These are phyloP conservation scores for Ogataea hybrid DNA, from an alignment of 1,139 yeast genomes.

Conservation along the genomic window DNA sequence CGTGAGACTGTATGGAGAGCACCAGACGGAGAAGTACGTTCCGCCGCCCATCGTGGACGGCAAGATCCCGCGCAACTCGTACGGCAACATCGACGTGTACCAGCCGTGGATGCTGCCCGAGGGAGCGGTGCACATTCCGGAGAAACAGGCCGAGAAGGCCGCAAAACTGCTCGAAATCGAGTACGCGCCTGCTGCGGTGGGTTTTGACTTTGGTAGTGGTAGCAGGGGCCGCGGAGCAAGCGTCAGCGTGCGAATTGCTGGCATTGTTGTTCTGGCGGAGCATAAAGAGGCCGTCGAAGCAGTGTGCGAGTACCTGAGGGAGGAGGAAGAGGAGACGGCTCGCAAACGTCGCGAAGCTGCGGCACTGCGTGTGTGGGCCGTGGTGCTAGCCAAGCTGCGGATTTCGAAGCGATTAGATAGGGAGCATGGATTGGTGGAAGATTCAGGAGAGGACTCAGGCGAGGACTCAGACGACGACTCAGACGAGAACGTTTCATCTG, in stretches of 20 bases:
- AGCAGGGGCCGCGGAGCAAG: constrained; percentile 33
- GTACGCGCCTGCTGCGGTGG: constrained; percentile 83
- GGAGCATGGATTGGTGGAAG: constrained; percentile 57
- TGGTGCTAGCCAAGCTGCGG: constrained; percentile 65
- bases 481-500: background rate
- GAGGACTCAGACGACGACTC: too few species aligned
- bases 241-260: constrained; percentile 69
- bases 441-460: constrained; percentile 5
- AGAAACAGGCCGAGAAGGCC: constrained; percentile 60
- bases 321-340: constrained; percentile 50
- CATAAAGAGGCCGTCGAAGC: constrained; percentile 62
- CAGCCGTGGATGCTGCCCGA: constrained; percentile 77
- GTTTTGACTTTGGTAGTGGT: constrained; percentile 61
- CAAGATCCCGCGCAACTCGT: constrained; percentile 67
- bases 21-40: constrained; percentile 67
- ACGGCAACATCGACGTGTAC: constrained; percentile 81
- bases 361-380: constrained; percentile 72
- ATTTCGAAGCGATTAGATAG: constrained; percentile 66
- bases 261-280: constrained; percentile 69
- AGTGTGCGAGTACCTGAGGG: constrained; percentile 54
- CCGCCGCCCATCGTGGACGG: constrained; percentile 72
- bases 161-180: constrained; percentile 70
- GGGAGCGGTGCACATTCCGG: constrained; percentile 65
- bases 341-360: constrained; percentile 44
- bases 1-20: constrained; percentile 65